These are phyloP conservation scores for Aspergillus amoenus DNA, from an alignment of 2,329 filamentous ascomycete species.

Conservation along the genomic window DNA sequence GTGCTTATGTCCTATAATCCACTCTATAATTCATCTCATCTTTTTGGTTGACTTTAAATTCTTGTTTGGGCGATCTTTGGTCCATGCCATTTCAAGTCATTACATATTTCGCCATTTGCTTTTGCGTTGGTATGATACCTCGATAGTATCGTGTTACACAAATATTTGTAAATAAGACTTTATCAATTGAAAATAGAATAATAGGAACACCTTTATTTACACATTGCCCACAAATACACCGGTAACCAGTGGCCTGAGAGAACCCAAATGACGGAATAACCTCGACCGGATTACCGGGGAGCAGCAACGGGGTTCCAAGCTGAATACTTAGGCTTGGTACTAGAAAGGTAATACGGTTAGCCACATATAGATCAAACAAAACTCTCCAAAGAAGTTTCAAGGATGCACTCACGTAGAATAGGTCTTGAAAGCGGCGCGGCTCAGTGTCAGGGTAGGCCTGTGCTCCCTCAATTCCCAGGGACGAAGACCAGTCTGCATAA, in stretches of 20 bases:
- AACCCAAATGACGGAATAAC: constrained; percentile 4
- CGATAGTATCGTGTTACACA: constrained; percentile 19
- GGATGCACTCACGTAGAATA: constrained; percentile 80
- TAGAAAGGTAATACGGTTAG: constrained; percentile 12
- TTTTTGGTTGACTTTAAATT: constrained; percentile 7
- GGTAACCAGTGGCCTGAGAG: constrained; percentile 5
- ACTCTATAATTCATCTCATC: constrained; percentile 4
- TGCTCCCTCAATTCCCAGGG: constrained; percentile 75
- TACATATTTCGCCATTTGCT: constrained; percentile 11
- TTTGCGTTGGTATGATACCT: constrained; percentile 28
- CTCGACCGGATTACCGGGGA: constrained; percentile 28
- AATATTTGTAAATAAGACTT: constrained; percentile 14
- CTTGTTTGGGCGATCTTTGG: constrained; percentile 2
- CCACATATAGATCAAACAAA: not conserved
- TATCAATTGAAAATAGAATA: constrained; percentile 25
- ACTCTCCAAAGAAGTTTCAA: not conserved
- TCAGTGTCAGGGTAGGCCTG: constrained; percentile 72
- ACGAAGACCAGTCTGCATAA: constrained; percentile 66
- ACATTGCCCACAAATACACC: constrained; percentile 19
- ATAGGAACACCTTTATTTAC: constrained; percentile 38
- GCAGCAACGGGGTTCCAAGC: constrained; percentile 39
- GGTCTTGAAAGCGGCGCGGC: constrained; percentile 79
- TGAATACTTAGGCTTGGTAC: constrained; percentile 34
- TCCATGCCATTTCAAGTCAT: not conserved
- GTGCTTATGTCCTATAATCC: constrained; percentile 62